phyloP scores from a whole-genome alignment of 345 rosid genomes.

The Hibiscus mutabilis region DNA sequence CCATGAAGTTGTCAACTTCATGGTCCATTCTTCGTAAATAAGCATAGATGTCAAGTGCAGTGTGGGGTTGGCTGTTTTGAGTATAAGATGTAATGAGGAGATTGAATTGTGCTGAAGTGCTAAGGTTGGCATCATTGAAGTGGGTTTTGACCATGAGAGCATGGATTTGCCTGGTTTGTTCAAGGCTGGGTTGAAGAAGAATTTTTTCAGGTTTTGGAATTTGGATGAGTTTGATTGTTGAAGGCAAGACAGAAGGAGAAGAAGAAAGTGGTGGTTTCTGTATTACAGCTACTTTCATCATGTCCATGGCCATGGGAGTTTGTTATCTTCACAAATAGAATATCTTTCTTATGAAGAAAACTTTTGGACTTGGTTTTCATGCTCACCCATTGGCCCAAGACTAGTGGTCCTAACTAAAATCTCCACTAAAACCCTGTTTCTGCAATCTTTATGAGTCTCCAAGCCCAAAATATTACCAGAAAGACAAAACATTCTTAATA shows the following conservation, averaged over 20 bases:
- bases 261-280: not conserved
- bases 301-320: not conserved
- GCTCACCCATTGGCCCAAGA: no score
- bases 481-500: no score
- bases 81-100: conserved; percentile 29
- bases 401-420: no score
- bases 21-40: conserved; percentile 20
- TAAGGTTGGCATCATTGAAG: conserved; percentile 13
- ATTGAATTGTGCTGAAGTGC: conserved; percentile 18
- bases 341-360: not conserved
- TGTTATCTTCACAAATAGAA: not conserved
- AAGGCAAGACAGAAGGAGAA: not conserved
- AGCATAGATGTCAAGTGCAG: conserved; percentile 23
- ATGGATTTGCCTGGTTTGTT: conserved; percentile 27
- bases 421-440: no score
- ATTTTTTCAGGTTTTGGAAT: not conserved
- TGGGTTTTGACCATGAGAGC: conserved; percentile 28
- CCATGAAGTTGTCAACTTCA: conserved; percentile 30
- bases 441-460: no score
- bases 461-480: no score
- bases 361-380: no score
- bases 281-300: not conserved
- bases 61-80: conserved; percentile 23
- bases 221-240: conserved; percentile 9
- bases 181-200: no score